phyloP scores from a whole-genome alignment of 208 protist genomes.

The Trypanosoma boissoni region DNA sequence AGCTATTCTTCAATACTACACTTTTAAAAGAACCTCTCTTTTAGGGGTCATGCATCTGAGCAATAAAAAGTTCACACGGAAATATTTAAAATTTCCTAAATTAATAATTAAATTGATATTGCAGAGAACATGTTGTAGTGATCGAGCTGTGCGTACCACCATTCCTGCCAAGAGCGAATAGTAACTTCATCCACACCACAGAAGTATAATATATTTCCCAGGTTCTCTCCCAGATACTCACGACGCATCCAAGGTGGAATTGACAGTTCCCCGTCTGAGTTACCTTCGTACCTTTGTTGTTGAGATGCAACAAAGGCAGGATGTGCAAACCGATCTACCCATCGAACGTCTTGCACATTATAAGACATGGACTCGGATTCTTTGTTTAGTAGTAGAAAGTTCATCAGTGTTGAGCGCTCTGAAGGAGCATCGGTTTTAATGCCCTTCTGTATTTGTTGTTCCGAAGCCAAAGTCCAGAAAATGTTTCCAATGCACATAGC shows the following conservation, averaged over 20 bases:
- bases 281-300: conserved; percentile 25
- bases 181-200: conserved; percentile 45
- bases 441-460: conserved; percentile 69
- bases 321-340: conserved; percentile 71
- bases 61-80: too few relatives aligned
- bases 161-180: conserved; percentile 33
- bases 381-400: conserved; percentile 62
- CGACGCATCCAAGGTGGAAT: conserved; percentile 85
- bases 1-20: too few relatives aligned
- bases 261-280: conserved; percentile 34
- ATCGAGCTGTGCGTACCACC: conserved; percentile 65
- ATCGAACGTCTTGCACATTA: conserved; percentile 53
- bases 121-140: conserved; percentile 88
- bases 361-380: conserved; percentile 24
- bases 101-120: conserved; percentile 23
- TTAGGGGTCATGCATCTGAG: too few relatives aligned
- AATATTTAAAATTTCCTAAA: too few relatives aligned
- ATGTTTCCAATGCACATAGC: conserved; percentile 75
- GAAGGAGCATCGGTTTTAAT: conserved; percentile 29
- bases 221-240: conserved; percentile 80
- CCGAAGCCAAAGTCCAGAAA: conserved; percentile 66
- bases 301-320: conserved; percentile 71
- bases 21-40: too few relatives aligned
- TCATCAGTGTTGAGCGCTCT: conserved; percentile 32
- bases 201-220: conserved; percentile 46